These are phyloP conservation scores for Cetradonia linearis DNA, from an alignment of 495 filamentous ascomycete species.

Conservation along the genomic window DNA sequence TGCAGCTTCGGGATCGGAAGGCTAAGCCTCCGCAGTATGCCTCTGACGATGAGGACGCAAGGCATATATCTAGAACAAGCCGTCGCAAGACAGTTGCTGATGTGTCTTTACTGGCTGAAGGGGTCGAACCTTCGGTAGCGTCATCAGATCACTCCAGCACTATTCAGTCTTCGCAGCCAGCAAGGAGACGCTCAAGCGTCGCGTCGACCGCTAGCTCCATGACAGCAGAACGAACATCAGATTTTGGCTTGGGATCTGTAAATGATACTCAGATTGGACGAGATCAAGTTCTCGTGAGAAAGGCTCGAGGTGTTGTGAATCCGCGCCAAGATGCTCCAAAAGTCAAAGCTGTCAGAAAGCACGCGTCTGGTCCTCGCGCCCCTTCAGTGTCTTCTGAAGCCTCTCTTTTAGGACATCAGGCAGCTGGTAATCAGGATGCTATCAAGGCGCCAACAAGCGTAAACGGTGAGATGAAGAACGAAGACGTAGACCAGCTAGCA, in stretches of 20 bases:
- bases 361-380: constrained; percentile 38
- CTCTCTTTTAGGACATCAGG: constrained; percentile 23
- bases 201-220: constrained; percentile 31
- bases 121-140: constrained; percentile 2
- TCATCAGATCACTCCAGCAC: constrained; percentile 21
- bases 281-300: constrained; percentile 34
- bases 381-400: constrained; percentile 30
- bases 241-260: constrained; percentile 31
- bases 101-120: constrained; percentile 20
- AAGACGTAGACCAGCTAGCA: constrained; percentile 52
- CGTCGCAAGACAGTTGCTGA: constrained; percentile 60
- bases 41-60: constrained; percentile 46
- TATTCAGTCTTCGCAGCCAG: constrained; percentile 23
- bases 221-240: constrained; percentile 23
- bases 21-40: constrained; percentile 38
- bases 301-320: constrained; percentile 33
- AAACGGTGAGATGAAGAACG: constrained; percentile 26
- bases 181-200: constrained; percentile 33
- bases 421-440: constrained; percentile 10
- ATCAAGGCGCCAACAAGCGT: constrained; percentile 14
- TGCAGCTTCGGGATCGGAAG: constrained; percentile 66
- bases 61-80: constrained; percentile 38
- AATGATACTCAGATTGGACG: constrained; percentile 29
- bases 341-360: constrained; percentile 33
- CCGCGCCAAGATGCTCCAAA: constrained; percentile 41